Conservation (phyloP, 1,139 yeast species). For the Saccharomycopsis hybrid region DNA sequence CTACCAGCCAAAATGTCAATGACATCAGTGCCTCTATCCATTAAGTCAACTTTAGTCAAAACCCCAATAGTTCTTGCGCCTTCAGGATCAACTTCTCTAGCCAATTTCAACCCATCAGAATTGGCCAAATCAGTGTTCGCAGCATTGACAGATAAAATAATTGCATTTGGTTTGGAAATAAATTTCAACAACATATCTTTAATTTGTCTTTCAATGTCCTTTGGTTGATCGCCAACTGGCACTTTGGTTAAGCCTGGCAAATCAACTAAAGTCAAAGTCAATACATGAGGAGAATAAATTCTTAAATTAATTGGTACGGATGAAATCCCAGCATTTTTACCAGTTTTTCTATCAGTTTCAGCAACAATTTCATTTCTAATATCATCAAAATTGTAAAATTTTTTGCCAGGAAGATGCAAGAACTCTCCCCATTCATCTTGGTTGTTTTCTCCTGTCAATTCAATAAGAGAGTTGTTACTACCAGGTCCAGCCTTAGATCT, state of each 20-base stretch:
- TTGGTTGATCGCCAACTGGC: conserved; percentile 99
- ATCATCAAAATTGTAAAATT: conserved; percentile 83
- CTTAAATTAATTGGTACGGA: conserved; percentile 89
- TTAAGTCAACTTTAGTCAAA: conserved; percentile 89
- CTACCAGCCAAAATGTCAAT: conserved; percentile 94
- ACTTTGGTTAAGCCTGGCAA: conserved; percentile 97
- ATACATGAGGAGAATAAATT: conserved; percentile 92
- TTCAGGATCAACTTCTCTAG: conserved; percentile 97
- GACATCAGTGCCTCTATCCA: conserved; percentile 99
- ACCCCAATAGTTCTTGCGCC: conserved; percentile 97
- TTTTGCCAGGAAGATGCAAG: conserved; percentile 84
- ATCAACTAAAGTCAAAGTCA: conserved; percentile 93
- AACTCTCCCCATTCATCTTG: conserved; percentile 98
- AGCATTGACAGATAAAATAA: conserved; percentile 90
- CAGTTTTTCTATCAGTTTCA: conserved; percentile 93
- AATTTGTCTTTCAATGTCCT: conserved; percentile 91
- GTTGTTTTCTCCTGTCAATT: conserved; percentile 51
- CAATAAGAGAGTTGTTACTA: conserved; percentile 1
- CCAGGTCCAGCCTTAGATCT: no score
- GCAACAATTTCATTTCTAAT: conserved; percentile 85
- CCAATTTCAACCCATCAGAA: conserved; percentile 92
- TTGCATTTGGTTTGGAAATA: conserved; percentile 94
- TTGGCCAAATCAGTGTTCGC: conserved; percentile 97
- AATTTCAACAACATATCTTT: conserved; percentile 91
- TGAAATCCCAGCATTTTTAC: conserved; percentile 87